A percentile compares a stretch with the other conserved stretches of the same genome.
These are phyloP conservation scores for Sindora glabra DNA, from an alignment of 306 rosid species.

Conservation along the genomic window DNA sequence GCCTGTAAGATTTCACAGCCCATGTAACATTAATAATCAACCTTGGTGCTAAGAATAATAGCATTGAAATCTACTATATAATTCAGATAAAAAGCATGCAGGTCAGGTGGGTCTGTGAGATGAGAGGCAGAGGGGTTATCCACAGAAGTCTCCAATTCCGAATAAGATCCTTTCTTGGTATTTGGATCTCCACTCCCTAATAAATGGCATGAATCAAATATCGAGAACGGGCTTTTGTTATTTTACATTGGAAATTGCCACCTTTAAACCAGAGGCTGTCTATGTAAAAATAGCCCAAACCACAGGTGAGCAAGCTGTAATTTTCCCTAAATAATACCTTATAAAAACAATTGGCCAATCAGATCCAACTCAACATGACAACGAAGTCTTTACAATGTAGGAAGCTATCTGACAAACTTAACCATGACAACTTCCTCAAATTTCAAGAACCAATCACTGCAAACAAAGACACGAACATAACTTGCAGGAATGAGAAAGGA, in stretches of 20 bases:
- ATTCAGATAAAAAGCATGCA: not conserved
- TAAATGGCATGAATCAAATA: too few species aligned
- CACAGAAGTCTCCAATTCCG: not conserved
- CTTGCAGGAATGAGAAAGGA: too few species aligned
- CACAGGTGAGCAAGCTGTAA: too few species aligned
- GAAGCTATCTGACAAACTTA: not conserved
- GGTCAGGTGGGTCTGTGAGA: not conserved
- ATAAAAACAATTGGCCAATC: not conserved
- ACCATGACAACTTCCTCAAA: not conserved
- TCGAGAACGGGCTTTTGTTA: too few species aligned
- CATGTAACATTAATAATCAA: too few species aligned
- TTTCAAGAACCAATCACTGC: too few species aligned
- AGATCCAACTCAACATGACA: constrained; percentile 13
- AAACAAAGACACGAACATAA: too few species aligned
- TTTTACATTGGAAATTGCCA: too few species aligned
- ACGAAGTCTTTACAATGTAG: not conserved
- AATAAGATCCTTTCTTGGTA: not conserved
- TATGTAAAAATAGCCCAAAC: not conserved
- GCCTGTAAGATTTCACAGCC: not conserved
- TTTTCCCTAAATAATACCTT: too few species aligned
- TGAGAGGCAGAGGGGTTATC: not conserved
- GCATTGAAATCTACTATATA: not conserved
- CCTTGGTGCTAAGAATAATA: not conserved
- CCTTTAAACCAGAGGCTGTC: too few species aligned
- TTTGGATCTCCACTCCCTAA: not conserved